A percentile compares a stretch with the other conserved stretches of the same genome.
phyloP scores from a whole-genome alignment of 306 rosid species.

The Acmispon strigosus region DNA sequence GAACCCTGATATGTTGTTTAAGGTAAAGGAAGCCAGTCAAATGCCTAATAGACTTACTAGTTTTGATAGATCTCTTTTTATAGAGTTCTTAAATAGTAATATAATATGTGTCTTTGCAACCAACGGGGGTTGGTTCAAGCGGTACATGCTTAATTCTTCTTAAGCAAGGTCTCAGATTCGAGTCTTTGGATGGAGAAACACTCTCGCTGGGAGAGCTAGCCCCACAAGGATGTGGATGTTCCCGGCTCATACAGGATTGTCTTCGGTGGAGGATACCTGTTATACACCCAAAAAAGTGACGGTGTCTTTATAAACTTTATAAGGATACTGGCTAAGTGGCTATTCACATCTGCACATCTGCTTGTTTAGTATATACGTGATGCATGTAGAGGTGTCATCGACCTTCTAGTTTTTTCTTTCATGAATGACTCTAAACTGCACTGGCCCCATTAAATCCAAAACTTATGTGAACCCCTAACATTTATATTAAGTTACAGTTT shows the following conservation, averaged over 20 bases:
- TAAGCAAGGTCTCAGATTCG: too few relatives aligned
- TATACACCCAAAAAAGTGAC: too few relatives aligned
- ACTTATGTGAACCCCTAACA: neutral
- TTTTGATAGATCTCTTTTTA: neutral
- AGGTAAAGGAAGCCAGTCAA: neutral
- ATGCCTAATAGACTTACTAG: neutral
- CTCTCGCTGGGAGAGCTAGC: too few relatives aligned
- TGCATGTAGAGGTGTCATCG: neutral
- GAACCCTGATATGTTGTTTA: conserved; percentile 3
- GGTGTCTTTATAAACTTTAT: neutral
- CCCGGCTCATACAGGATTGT: too few relatives aligned
- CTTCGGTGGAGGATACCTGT: too few relatives aligned
- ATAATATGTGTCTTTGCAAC: too few relatives aligned
- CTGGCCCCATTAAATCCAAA: neutral
- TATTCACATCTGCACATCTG: neutral
- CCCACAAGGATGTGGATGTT: too few relatives aligned
- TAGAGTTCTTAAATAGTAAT: neutral
- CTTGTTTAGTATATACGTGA: neutral
- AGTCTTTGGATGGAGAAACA: too few relatives aligned
- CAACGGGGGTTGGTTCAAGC: too few relatives aligned
- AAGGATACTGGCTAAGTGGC: neutral
- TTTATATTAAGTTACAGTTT: neutral
- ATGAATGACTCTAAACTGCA: neutral
- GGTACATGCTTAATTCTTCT: too few relatives aligned
- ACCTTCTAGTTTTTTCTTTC: neutral